Base-by-base conservation (phyloP, 371 early-diverging fungal species). In the Lichtheimia ramosa region DNA sequence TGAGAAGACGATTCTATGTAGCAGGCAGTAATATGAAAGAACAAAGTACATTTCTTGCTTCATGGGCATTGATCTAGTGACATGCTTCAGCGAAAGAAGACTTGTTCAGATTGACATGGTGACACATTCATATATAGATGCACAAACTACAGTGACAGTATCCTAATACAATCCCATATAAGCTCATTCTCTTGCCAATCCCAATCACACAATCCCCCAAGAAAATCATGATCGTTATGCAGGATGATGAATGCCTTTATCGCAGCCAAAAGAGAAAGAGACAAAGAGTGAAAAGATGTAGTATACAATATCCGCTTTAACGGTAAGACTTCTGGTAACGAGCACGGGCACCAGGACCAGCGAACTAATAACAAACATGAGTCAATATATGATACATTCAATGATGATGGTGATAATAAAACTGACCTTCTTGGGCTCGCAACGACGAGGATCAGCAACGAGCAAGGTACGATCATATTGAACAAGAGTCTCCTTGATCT, bases 301-400 rank as follows among this genome's bases (percentile, higher is more conserved):
- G 40, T 12, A 51, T 27, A 28, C 51, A 51, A 51, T 51, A 53
- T 53, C 53, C 53, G 39, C 53, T 76, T 90, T 92, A 92, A 93
- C 94, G 94, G 91, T 94, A 93, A 64, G 93, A 92, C 92, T 97
- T 97, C 83, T 97, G 97, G 94, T 86, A 96, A 78, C 98, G 94
- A 74, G 99, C 97, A 86, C 99, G 96, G 74, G 99, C 99, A 90
- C 99, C 99, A 59, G 92, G 91, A 89, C 99, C 99, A 79, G 99
- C 99, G 83, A 98, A 99, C 90, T 74, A 56, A 48, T 49, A 7
- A 50, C 7, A 23, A 58, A 34, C 8, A 55, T 15, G 56, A 8
- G 40, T 16, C 39, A 14, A 58, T 23, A 43, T n/a, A 34, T 20
- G 21, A 49, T 57, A 8, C 52, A 15, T 48, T 14, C 3, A 48